Percentiles rank a stretch among this genome's conserved stretches.
These are phyloP conservation scores for Pseudoscleropodium purum DNA, from an alignment of 225 moss, liverwort and hornwort genomes.

Conservation along the genomic window DNA sequence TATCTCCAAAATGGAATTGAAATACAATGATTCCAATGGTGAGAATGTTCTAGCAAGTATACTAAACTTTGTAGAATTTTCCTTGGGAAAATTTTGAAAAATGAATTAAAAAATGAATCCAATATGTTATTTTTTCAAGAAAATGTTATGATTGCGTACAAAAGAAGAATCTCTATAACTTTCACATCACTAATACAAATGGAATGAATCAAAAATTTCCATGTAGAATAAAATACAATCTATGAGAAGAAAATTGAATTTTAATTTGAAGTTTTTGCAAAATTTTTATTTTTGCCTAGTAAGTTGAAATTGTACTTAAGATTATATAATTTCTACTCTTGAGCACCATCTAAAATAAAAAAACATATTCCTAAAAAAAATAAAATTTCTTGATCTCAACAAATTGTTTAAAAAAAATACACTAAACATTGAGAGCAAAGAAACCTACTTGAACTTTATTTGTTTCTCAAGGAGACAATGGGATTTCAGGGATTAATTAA, in stretches of 20 bases:
- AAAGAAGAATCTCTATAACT: background rate
- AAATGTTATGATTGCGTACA: background rate
- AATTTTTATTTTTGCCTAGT: fast-evolving
- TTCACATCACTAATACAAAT: background rate
- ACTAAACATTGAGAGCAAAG: background rate
- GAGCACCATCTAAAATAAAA: background rate
- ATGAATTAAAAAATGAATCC: background rate
- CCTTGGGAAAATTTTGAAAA: too few species aligned
- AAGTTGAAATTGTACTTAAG: background rate
- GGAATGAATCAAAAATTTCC: background rate
- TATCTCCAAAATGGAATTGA: background rate
- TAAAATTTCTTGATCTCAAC: background rate
- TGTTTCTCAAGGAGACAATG: background rate
- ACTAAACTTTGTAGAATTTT: too few species aligned
- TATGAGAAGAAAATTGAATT: background rate
- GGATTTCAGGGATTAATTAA: too few species aligned
- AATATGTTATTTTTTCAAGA: background rate
- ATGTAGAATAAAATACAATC: background rate
- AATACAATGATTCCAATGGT: background rate
- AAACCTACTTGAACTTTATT: background rate
- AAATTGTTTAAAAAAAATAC: background rate
- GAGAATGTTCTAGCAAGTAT: too few species aligned
- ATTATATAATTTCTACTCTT: background rate
- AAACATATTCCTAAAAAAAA: background rate
- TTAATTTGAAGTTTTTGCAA: background rate